Evolutionary conservation across 1,139 yeast genomes (phyloP), one percentile per base, ranked within the genome.

Genomic region (Candida sojae): DNA sequence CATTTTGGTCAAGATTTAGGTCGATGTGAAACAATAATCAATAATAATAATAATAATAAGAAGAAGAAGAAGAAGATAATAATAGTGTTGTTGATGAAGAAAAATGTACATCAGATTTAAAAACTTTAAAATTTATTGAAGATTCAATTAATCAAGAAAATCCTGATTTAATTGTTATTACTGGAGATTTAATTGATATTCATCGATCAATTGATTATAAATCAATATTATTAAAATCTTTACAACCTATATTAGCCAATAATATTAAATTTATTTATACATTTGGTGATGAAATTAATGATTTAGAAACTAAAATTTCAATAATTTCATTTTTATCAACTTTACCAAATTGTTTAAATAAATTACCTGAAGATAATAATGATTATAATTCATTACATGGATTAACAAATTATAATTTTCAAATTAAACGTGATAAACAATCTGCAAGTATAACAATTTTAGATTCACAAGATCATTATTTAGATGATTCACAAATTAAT

Each of bases 201-300:
- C 44, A 47, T 25, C 44, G 57, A 33, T 42, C 51, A 6, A 48
- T 59, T 38, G 73, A 70, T 51, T 64, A 60, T 49, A 66, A 64
- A 51, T 66, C 75, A 10, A 70, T 66, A n/a, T 48, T 73, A 28
- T 57, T 74, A 38, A 72, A 71, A 49, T 65, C 70, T 5, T 60
- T 75, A 28, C 65, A 67, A 25, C 73, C 77, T 5, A 65, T 75
- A 23, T 57, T 75, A 12, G 54, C 58, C 25, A 54, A 59, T 7
- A 59, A 61, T 12, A 56, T 69, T 23, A 73, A 72, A 23, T 75
- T 69, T 44, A 52, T 73, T 3, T 66, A 68, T 51, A 72, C 75
- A 2, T 74, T 75, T 58, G 80, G 80, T 10, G 79, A 75, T 31
- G 79, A 75, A 51, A 55, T 64, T 12, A 65, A 59, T 41, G 46